Evolutionary conservation across 148 eudicot species (phyloP), one percentile per base, ranked within the genome.

Genomic region (Tetragonia tetragonoides): DNA sequence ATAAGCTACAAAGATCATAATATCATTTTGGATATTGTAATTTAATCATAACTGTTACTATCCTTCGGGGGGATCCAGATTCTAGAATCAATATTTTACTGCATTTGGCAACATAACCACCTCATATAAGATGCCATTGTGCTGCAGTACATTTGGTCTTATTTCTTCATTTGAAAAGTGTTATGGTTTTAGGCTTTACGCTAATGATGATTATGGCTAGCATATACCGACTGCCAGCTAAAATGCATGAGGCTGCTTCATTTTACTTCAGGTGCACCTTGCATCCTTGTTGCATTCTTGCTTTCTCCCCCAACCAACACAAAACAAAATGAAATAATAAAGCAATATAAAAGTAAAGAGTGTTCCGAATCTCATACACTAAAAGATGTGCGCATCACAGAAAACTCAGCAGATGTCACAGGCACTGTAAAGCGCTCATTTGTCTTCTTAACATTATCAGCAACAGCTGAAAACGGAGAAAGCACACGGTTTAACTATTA

Each of bases 371-470:
- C 69, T 41, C 92, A 74, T 95, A 95, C 99, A 84, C 87, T 88
- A 85, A 91, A 91, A 77, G 97, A 90, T 39, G 94, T 81, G 44
- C 97, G 91, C 87, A 93, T 84, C 72, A 93, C 97, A 75, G 97
- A 84, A 89, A 93, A 95, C 84, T 95, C 99, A 59, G 91, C 99
- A 83, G 87, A 66, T 72, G 95, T 83, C 67, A 93, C 87, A 68
- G 93, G 94, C 67, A 95, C 88, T 46, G 89, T 74, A 53, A 91
- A 75, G 61, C 92, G 87, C 68, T 95, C 95, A 81, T 84, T 95
- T 61, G 87, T 87, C 86, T 91, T 85, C 53, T 66, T 47, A 82
- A 81, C 59, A 74, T 79, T 91, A 83, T 91, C 86, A 49, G 73
- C 86, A 74, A 95, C 97, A 86, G 46, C 99, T 95, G 90, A 85